Conservation (phyloP, 1,284 basidiomycete species). For the Cutaneotrichosporon sp. region DNA sequence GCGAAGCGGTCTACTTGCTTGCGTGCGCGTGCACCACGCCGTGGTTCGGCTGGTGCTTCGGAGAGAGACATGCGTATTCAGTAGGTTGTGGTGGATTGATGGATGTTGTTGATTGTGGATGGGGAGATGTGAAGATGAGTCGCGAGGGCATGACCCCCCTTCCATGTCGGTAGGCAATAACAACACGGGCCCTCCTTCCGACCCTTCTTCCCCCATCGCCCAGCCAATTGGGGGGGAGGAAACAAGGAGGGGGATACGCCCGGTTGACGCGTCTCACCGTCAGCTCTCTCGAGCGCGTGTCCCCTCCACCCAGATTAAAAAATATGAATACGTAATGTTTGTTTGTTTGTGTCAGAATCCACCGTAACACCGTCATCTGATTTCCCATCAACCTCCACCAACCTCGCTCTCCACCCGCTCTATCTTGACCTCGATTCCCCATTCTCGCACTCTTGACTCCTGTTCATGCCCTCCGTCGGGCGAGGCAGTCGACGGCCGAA, state of each 20-base stretch:
- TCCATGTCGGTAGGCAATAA: conserved; percentile 13
- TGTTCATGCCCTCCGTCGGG: conserved; percentile 5
- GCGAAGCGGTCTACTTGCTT: conserved; percentile 38
- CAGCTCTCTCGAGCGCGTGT: too few relatives aligned
- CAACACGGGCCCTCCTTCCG: conserved; percentile 1
- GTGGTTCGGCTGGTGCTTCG: conserved; percentile 23
- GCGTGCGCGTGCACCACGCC: conserved; percentile 34
- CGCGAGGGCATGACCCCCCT: conserved; percentile 1
- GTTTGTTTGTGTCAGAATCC: too few relatives aligned
- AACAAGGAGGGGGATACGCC: too few relatives aligned
- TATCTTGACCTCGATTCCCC: too few relatives aligned
- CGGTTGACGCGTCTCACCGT: too few relatives aligned
- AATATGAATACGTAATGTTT: too few relatives aligned
- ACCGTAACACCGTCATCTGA: too few relatives aligned
- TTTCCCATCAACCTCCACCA: too few relatives aligned
- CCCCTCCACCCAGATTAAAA: too few relatives aligned
- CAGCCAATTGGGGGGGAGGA: too few relatives aligned
- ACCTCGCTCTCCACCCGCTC: too few relatives aligned
- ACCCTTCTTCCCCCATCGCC: neutral
- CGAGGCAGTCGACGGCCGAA: neutral
- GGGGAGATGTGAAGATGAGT: neutral
- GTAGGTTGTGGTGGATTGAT: too few relatives aligned
- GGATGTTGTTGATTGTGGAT: conserved; percentile 3
- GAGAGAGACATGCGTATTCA: conserved; percentile 25
- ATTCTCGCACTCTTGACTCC: neutral